Conservation (phyloP, 2,329 filamentous ascomycete species). For the Paracamarosporium sp. region DNA sequence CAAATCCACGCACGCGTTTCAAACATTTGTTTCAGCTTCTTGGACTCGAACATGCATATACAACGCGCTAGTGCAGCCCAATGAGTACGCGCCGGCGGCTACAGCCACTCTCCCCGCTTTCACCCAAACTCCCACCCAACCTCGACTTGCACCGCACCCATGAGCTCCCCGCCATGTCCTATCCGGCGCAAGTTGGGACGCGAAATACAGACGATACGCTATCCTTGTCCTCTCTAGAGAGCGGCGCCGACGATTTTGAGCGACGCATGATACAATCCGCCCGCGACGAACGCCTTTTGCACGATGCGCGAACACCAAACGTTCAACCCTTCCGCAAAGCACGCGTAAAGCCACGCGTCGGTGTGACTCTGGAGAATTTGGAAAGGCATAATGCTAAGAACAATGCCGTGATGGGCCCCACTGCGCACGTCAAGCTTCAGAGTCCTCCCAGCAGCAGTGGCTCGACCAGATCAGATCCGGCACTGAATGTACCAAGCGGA, state of each 20-base stretch:
- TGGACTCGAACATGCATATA: slow-evolving; percentile 23
- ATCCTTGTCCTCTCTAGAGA: slow-evolving; percentile 49
- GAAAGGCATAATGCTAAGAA: slow-evolving; percentile 43
- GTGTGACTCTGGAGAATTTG: slow-evolving; percentile 52
- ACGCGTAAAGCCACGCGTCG: slow-evolving; percentile 47
- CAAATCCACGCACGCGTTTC: neutral
- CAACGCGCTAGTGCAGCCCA: slow-evolving; percentile 13
- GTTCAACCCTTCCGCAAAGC: slow-evolving; percentile 52
- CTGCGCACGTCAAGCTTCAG: slow-evolving; percentile 24
- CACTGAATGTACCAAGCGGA: slow-evolving; percentile 51
- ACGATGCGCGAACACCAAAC: slow-evolving; percentile 41
- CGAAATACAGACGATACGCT: slow-evolving; percentile 29
- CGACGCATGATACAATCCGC: slow-evolving; percentile 52
- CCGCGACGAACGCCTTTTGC: slow-evolving; percentile 50
- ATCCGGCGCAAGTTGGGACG: slow-evolving; percentile 29
- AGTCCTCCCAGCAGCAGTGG: slow-evolving; percentile 47
- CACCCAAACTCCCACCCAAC: slow-evolving; percentile 33
- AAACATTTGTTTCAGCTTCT: neutral
- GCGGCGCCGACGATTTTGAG: slow-evolving; percentile 54
- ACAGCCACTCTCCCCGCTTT: slow-evolving; percentile 39
- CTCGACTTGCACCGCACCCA: slow-evolving; percentile 26
- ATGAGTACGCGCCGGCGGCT: slow-evolving; percentile 45
- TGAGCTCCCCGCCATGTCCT: slow-evolving; percentile 29
- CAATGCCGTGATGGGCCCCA: slow-evolving; percentile 10
- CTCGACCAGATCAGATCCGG: slow-evolving; percentile 48